Base-by-base conservation (phyloP, 2,329 filamentous ascomycete genomes). In the Conoideocrella luteorostrata region DNA sequence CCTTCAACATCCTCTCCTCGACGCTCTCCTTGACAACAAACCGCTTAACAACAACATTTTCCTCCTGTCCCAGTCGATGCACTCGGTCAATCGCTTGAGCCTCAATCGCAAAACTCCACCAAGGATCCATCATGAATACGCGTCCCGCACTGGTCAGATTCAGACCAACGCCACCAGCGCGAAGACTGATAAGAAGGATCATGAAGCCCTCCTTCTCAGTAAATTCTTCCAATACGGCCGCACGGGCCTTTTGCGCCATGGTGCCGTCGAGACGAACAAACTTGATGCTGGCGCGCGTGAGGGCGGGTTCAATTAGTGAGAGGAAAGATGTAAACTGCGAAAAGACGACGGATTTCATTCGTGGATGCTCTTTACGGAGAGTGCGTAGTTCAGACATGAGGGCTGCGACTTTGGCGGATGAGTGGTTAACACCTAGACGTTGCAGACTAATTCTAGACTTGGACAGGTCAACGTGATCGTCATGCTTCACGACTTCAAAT, bases 81-180 rank as follows among this genome's bases (percentile, higher is more conserved):
- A 98, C 89, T 1, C 93, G 87, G 68, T 98, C 93, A 57, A 98
- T 97, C 7, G 93, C 93, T 65, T 98, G 93, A 5, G 90, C 88
- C 66, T 98, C 93, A 11, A 97, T 84, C 0, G 93, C 90, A 64
- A 91, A 98, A 59, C 87, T 94, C 93, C 93, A 98, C 93, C 93
- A 98, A 0, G 93, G 93, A 64, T 98, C 93, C 93, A 98, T 97
- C 86, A 98, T 94, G 68, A 85, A 98, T 5, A 98, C 94, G 43
- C 87, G 74, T 50, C 84, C 88, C 5, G 93, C 93, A 52, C 82
- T 83, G 1, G 91, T 97, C 48, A 98, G 66, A 59, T 98, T 98
- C 34, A 98, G 72, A 0, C 93, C 93, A 0, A 98, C 93, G 20
- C 93, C 94, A 4, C 94, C 93, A 0, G 94, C 93, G 17, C 88